Evolutionary conservation across 768 basidiomycete genomes (phyloP).

Genomic region (Boletus barrowsii): DNA sequence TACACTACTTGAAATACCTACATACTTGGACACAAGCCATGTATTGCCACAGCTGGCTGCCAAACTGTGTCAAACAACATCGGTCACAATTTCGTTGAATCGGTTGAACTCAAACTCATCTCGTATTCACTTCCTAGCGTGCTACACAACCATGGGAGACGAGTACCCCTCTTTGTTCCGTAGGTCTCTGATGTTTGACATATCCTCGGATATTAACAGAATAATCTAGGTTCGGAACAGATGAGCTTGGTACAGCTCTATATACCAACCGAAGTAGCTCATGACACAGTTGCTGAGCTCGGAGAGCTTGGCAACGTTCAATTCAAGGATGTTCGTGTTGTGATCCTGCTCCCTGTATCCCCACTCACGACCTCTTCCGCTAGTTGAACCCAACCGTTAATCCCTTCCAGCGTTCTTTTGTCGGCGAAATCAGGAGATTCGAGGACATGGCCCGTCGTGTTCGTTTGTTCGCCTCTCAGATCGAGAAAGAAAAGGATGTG

Average conservation of each 20-base stretch:
- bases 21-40: no score
- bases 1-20: no score
- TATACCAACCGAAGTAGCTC: slow-evolving; percentile 95
- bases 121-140: neutral
- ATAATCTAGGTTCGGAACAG: slow-evolving; percentile 78
- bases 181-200: slow-evolving; percentile 28
- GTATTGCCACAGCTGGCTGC: neutral
- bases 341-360: neutral
- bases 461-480: slow-evolving; percentile 84
- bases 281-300: slow-evolving; percentile 93
- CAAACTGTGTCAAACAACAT: slow-evolving; percentile 25
- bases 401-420: slow-evolving; percentile 97
- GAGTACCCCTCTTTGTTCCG: slow-evolving; percentile 85
- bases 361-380: slow-evolving; percentile 3
- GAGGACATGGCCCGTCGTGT: slow-evolving; percentile 96
- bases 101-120: no score
- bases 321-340: slow-evolving; percentile 86
- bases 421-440: slow-evolving; percentile 90
- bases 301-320: slow-evolving; percentile 95
- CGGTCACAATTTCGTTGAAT: no score
- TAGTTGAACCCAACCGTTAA: slow-evolving; percentile 94
- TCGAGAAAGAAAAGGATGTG: slow-evolving; percentile 79
- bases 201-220: slow-evolving; percentile 3
- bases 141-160: slow-evolving; percentile 53
- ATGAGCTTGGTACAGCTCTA: slow-evolving; percentile 98